These are phyloP conservation scores for Fusarium sp. DNA, from an alignment of 2,329 filamentous ascomycete species.

Conservation along the genomic window DNA sequence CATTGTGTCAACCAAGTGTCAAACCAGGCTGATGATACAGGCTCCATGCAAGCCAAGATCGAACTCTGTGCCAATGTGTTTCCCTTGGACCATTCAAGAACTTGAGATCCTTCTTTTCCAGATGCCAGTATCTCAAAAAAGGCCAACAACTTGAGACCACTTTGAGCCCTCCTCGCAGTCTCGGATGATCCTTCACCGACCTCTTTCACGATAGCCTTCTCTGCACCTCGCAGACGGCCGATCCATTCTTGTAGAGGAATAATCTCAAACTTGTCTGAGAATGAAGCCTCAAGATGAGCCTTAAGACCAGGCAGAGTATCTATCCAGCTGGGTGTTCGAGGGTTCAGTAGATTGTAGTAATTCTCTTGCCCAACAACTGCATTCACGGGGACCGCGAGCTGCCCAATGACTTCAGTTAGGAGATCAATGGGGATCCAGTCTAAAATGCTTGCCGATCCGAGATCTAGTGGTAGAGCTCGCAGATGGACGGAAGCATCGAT, in stretches of 20 bases:
- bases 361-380: not conserved
- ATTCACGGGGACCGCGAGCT: not conserved
- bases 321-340: not conserved
- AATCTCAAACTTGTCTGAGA: rapidly evolving
- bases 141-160: not conserved
- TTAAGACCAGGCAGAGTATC: not conserved
- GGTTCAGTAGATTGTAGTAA: not conserved
- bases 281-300: not conserved
- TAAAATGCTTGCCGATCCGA: not conserved
- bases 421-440: not conserved
- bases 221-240: rapidly evolving
- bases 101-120: not conserved
- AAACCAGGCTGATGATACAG: not conserved
- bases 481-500: not conserved
- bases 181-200: not conserved
- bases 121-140: not conserved
- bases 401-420: not conserved
- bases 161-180: not conserved
- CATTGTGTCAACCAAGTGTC: not conserved
- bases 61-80: not conserved
- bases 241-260: not conserved
- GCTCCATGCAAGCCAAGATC: not conserved
- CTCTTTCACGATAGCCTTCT: not conserved
- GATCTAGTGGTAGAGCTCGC: not conserved
- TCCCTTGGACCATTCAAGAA: not conserved